Evolutionary conservation across 129 eudicot genomes (phyloP).

Genomic region (Solidago caesia): DNA sequence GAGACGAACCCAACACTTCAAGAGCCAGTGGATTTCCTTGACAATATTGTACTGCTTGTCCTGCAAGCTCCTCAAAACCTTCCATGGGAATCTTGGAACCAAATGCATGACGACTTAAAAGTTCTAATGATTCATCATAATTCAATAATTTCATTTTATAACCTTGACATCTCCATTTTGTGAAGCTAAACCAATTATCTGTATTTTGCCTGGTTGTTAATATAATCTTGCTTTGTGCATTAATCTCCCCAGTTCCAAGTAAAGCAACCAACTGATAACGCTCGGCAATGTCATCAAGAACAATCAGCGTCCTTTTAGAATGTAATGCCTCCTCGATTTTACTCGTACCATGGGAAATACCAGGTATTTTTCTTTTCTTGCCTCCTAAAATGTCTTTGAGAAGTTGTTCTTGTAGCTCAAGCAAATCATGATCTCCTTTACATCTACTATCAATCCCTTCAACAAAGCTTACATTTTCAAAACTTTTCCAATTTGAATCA

Average conservation of each 20-base stretch:
- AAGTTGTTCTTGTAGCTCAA: conserved; percentile 24
- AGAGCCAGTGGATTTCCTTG: background rate
- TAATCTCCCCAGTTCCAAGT: background rate
- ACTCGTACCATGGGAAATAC: conserved; percentile 1
- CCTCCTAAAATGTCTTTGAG: conserved; percentile 17
- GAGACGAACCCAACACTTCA: conserved; percentile 1
- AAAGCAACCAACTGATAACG: background rate
- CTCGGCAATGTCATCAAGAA: conserved; percentile 23
- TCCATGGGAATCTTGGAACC: background rate
- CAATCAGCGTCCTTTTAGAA: background rate
- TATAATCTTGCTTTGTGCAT: background rate
- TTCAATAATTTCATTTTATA: background rate
- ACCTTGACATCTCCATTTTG: background rate
- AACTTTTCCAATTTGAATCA: conserved; percentile 12
- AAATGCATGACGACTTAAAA: background rate
- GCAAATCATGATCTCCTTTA: background rate
- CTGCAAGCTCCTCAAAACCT: background rate
- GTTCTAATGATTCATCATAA: no score
- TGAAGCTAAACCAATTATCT: conserved; percentile 7
- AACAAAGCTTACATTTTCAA: conserved; percentile 22
- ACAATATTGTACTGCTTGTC: background rate
- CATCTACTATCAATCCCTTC: background rate
- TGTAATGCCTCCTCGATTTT: background rate
- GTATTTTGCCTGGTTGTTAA: background rate
- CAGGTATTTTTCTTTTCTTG: background rate